A percentile compares a stretch with the other conserved stretches of the same genome.
phyloP scores from a whole-genome alignment of 2,329 filamentous ascomycete species.

The Penicillium sclerotiorum region DNA sequence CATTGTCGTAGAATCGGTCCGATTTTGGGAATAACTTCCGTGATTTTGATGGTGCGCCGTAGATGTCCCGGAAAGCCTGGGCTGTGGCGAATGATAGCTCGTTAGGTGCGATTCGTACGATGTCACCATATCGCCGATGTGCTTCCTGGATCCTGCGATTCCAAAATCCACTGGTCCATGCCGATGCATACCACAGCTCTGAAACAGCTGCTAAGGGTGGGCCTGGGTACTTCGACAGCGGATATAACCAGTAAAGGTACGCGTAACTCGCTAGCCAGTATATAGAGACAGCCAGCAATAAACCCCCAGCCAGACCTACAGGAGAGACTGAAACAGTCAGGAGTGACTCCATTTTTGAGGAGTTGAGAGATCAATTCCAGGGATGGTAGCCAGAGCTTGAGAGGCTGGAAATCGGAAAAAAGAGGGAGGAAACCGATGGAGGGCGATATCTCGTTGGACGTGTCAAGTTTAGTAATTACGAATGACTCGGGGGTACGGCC shows the following conservation, averaged over 20 bases:
- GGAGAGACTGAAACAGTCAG: background rate
- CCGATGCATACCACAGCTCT: background rate
- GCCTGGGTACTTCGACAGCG: background rate
- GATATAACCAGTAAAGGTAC: background rate
- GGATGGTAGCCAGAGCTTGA: background rate
- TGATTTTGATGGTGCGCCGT: background rate
- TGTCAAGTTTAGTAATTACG: too few relatives aligned
- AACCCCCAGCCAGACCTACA: background rate
- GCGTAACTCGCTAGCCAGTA: background rate
- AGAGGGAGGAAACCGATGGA: too few relatives aligned
- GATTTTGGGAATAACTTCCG: background rate
- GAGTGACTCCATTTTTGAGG: background rate
- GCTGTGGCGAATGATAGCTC: background rate
- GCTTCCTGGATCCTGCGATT: background rate
- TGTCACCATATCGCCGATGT: background rate
- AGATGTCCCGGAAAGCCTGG: background rate
- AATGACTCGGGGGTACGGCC: too few relatives aligned
- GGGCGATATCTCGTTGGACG: too few relatives aligned
- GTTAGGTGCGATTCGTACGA: constrained; percentile 1
- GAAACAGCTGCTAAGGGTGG: background rate
- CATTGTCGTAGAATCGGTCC: constrained; percentile 1
- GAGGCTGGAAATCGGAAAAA: background rate
- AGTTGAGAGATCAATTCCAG: background rate
- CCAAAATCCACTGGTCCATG: background rate
- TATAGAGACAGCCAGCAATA: background rate